phyloP scores from a whole-genome alignment of 768 basidiomycete species.

The Boletus eberwhitei region DNA sequence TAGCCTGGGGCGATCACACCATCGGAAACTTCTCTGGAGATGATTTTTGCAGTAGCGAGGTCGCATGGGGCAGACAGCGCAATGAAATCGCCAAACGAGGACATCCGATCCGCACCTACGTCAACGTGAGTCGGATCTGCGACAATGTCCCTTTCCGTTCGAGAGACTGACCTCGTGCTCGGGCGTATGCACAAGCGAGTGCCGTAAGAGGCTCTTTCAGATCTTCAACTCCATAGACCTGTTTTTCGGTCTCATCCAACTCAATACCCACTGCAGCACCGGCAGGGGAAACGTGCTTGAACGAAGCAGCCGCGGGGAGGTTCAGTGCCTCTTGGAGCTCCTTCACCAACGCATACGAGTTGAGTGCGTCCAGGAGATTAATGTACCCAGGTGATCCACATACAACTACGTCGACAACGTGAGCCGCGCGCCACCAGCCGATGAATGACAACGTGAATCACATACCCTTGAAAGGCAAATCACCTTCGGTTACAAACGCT shows the following conservation, averaged over 20 bases:
- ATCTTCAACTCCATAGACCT: constrained; percentile 96
- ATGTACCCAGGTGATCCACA: constrained; percentile 97
- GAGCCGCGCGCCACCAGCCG: not conserved
- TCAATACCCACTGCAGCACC: constrained; percentile 91
- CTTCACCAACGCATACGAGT: constrained; percentile 93
- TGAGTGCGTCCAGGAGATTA: constrained; percentile 95
- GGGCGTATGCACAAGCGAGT: constrained; percentile 90
- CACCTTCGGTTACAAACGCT: constrained; percentile 85
- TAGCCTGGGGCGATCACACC: constrained; percentile 98
- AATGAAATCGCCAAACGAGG: constrained; percentile 98
- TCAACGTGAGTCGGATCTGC: constrained; percentile 5
- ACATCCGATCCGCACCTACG: constrained; percentile 95
- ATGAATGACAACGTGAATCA: not conserved
- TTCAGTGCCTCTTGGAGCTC: constrained; percentile 85
- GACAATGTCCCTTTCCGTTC: not conserved
- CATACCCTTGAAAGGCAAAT: constrained; percentile 90
- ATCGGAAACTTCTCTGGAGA: constrained; percentile 98
- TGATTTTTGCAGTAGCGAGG: constrained; percentile 90
- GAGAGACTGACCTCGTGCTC: constrained; percentile 72
- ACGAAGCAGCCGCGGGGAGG: constrained; percentile 95
- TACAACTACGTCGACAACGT: constrained; percentile 51
- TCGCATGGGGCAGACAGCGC: constrained; percentile 93
- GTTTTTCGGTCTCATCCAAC: constrained; percentile 80
- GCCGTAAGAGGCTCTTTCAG: constrained; percentile 86
- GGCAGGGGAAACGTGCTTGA: constrained; percentile 99